A percentile compares a stretch with the other conserved stretches of the same genome.
phyloP scores from a whole-genome alignment of 202 grass and related monocot species.

The Hordeum pubiflorum region DNA sequence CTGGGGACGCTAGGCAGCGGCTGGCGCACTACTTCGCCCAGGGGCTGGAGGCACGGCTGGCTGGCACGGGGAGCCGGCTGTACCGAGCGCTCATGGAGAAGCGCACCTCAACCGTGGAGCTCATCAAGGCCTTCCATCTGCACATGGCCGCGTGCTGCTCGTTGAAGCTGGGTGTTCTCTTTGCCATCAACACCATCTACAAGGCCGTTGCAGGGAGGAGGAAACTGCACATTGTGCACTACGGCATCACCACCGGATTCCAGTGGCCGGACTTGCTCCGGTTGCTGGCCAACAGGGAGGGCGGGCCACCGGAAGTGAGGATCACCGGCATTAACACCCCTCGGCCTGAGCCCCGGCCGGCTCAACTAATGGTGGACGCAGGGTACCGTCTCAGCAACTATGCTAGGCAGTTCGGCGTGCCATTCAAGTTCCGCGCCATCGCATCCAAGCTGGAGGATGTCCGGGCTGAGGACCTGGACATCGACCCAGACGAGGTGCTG shows the following conservation, averaged over 20 bases:
- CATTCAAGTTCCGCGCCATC: slow-evolving; percentile 44
- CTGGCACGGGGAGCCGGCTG: slow-evolving; percentile 37
- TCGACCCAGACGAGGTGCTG: slow-evolving; percentile 42
- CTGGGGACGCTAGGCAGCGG: slow-evolving; percentile 40
- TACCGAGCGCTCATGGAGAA: slow-evolving; percentile 28
- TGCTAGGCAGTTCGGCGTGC: slow-evolving; percentile 20
- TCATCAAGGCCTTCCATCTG: slow-evolving; percentile 42
- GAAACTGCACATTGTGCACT: slow-evolving; percentile 54
- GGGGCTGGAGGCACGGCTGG: slow-evolving; percentile 44
- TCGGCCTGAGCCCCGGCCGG: slow-evolving; percentile 39
- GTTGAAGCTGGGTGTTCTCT: slow-evolving; percentile 23
- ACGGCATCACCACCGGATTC: slow-evolving; percentile 35
- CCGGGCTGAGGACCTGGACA: slow-evolving; percentile 22
- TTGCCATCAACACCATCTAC: slow-evolving; percentile 40
- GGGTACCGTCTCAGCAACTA: slow-evolving; percentile 30
- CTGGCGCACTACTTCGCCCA: slow-evolving; percentile 45
- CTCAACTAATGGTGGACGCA: slow-evolving; percentile 16
- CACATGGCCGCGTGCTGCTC: slow-evolving; percentile 41
- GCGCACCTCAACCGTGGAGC: not conserved
- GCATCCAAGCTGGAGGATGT: slow-evolving; percentile 39
- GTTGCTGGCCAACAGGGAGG: slow-evolving; percentile 14
- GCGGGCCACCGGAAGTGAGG: slow-evolving; percentile 41
- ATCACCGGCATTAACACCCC: slow-evolving; percentile 46
- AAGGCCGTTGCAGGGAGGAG: slow-evolving; percentile 19
- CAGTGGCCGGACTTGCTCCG: slow-evolving; percentile 52